A percentile compares a stretch with the other conserved stretches of the same genome.
These are phyloP conservation scores for Ceratocystis diversiconidia DNA, from an alignment of 2,329 filamentous ascomycete genomes.

Conservation along the genomic window DNA sequence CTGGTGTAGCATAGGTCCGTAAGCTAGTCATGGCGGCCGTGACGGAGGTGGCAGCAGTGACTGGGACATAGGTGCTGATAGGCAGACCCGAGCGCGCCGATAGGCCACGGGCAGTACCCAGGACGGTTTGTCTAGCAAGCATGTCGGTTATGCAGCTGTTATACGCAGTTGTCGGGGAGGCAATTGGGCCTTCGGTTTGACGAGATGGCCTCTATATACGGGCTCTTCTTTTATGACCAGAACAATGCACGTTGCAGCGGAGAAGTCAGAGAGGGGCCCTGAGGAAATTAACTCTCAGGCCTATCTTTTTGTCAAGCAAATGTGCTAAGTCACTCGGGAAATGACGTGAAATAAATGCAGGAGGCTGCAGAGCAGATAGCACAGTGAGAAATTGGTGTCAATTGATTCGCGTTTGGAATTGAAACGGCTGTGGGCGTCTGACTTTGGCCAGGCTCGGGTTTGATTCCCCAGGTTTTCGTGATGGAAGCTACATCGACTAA, in stretches of 20 bases:
- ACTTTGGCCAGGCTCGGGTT: background rate
- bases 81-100: background rate
- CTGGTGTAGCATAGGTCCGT: conserved; percentile 49
- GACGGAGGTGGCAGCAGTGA: background rate
- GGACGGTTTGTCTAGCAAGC: background rate
- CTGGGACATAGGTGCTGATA: background rate
- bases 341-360: too few species aligned
- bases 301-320: too few species aligned
- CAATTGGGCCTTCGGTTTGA: too few species aligned
- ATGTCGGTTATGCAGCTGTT: background rate
- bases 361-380: too few species aligned
- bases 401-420: too few species aligned
- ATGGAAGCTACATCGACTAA: background rate
- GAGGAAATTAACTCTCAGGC: background rate
- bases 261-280: background rate
- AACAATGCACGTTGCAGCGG: background rate
- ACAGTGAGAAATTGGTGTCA: too few species aligned
- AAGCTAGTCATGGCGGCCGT: background rate
- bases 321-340: background rate
- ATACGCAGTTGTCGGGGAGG: background rate
- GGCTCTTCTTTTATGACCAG: background rate
- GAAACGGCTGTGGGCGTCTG: too few species aligned
- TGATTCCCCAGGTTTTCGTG: conserved; percentile 6
- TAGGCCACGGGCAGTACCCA: background rate
- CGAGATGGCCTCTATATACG: background rate